These are phyloP conservation scores for Pyrenophora teres DNA, from an alignment of 2,329 filamentous ascomycete genomes.

Conservation along the genomic window DNA sequence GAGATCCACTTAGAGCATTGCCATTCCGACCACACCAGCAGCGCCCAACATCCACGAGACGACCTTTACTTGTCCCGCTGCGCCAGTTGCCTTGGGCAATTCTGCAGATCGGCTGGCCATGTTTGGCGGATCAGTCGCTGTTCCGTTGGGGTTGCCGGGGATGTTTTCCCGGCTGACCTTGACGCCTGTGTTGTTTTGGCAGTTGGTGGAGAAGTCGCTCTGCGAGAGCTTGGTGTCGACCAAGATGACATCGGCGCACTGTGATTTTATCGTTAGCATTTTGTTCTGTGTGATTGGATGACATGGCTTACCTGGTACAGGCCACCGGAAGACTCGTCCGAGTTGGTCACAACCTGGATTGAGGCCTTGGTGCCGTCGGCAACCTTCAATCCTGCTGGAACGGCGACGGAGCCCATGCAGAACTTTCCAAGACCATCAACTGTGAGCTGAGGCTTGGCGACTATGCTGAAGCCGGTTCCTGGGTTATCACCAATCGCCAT, in stretches of 20 bases:
- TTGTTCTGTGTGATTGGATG: background rate
- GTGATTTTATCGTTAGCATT: background rate
- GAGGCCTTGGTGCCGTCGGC: slow-evolving; percentile 66
- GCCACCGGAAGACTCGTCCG: slow-evolving; percentile 58
- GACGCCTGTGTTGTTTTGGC: slow-evolving; percentile 64
- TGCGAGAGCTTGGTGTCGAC: slow-evolving; percentile 56
- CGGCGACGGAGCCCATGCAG: slow-evolving; percentile 64
- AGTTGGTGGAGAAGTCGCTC: slow-evolving; percentile 53
- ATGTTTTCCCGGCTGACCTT: slow-evolving; percentile 49
- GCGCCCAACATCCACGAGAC: slow-evolving; percentile 44
- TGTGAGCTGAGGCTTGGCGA: slow-evolving; percentile 65
- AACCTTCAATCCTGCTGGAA: slow-evolving; percentile 59
- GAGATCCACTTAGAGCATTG: slow-evolving; percentile 27
- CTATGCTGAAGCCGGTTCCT: slow-evolving; percentile 69
- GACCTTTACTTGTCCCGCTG: slow-evolving; percentile 38
- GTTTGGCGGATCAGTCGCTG: slow-evolving; percentile 33
- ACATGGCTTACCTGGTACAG: slow-evolving; percentile 64
- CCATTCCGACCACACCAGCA: slow-evolving; percentile 40
- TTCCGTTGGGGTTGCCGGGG: slow-evolving; percentile 54
- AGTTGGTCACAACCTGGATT: slow-evolving; percentile 71
- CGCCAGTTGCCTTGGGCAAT: slow-evolving; percentile 22
- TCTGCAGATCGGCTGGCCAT: slow-evolving; percentile 20
- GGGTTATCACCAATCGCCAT: slow-evolving; percentile 59
- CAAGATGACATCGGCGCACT: slow-evolving; percentile 78
- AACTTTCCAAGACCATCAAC: slow-evolving; percentile 66